Conservation (phyloP, 331 rosid genomes). For the Saraca asoca region DNA sequence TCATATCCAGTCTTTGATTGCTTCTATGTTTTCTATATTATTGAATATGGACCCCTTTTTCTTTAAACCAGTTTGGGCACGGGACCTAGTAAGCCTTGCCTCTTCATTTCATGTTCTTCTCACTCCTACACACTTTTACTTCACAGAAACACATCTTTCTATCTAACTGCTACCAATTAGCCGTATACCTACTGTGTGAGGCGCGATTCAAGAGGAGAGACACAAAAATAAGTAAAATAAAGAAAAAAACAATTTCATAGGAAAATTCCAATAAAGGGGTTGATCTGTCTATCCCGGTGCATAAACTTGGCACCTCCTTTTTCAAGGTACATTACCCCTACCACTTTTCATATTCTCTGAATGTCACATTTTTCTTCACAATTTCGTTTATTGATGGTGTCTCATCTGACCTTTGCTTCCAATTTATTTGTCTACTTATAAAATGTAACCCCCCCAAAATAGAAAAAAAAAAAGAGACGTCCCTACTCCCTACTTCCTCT, state of each 20-base stretch:
- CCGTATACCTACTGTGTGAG: conserved; percentile 22
- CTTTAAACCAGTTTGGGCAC: no score
- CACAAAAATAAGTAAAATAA: conserved; percentile 38
- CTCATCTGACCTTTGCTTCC: conserved; percentile 50
- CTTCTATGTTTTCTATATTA: no score
- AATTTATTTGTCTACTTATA: conserved; percentile 27
- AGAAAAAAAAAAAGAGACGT: conserved; percentile 31
- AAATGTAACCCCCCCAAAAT: neutral
- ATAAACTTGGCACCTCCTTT: conserved; percentile 34
- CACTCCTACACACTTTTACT: conserved; percentile 36
- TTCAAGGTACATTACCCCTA: conserved; percentile 54
- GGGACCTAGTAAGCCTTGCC: conserved; percentile 40
- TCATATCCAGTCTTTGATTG: no score
- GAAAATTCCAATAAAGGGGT: conserved; percentile 19
- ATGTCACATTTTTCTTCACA: conserved; percentile 73
- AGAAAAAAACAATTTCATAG: conserved; percentile 28
- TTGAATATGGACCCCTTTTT: no score
- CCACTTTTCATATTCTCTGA: conserved; percentile 27
- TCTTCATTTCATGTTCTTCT: conserved; percentile 27
- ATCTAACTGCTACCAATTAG: neutral
- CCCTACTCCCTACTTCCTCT: conserved; percentile 43
- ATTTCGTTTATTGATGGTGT: conserved; percentile 44
- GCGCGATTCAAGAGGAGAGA: conserved; percentile 34
- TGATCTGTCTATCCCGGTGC: conserved; percentile 34
- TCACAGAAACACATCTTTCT: conserved; percentile 25